These are phyloP conservation scores for Piper betle DNA, from an alignment of 164 flowering plant genomes.

Conservation along the genomic window DNA sequence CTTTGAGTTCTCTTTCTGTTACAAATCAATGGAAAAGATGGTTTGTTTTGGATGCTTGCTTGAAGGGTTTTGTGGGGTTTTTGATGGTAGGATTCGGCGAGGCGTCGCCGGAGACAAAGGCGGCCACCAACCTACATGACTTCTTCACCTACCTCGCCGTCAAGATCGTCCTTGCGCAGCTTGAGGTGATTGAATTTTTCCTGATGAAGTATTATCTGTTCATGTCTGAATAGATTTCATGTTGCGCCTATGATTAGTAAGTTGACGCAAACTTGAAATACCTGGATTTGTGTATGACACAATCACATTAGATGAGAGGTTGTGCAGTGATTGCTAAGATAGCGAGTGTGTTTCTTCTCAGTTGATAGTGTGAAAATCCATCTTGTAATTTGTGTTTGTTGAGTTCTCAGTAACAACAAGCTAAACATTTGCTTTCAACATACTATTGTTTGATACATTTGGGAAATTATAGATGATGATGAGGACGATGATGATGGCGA, in stretches of 20 bases:
- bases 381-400: neutral
- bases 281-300: neutral
- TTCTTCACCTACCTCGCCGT: slow-evolving; percentile 87
- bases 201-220: neutral
- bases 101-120: slow-evolving; percentile 88
- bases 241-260: neutral
- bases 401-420: no score
- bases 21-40: neutral
- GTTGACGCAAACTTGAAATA: neutral
- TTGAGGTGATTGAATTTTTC: slow-evolving; percentile 35
- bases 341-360: neutral
- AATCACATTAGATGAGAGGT: neutral
- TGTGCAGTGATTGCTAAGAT: no score
- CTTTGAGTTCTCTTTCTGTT: neutral
- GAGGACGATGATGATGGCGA: neutral
- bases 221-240: neutral
- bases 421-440: neutral
- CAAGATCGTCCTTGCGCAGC: slow-evolving; percentile 72
- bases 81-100: slow-evolving; percentile 62
- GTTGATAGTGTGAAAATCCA: neutral
- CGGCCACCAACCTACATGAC: slow-evolving; percentile 60
- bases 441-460: neutral
- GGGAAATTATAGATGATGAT: neutral
- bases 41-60: neutral
- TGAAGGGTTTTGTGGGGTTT: neutral